Percentiles rank a stretch among this genome's conserved stretches.
These are phyloP conservation scores for Apophysomyces elegans DNA, from an alignment of 371 early-diverging fungal species.

Conservation along the genomic window DNA sequence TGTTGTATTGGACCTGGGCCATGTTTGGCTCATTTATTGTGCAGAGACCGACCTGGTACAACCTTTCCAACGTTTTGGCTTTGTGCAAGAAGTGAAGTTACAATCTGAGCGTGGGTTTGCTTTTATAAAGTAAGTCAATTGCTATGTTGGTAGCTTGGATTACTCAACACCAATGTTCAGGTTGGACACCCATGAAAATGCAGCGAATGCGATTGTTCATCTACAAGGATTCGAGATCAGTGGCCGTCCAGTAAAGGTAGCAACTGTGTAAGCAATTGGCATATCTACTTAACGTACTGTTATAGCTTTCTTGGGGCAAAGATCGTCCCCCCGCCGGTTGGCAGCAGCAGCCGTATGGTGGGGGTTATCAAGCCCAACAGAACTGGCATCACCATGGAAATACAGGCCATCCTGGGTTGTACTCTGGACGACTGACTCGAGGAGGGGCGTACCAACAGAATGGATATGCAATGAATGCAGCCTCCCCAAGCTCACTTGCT, in stretches of 20 bases:
- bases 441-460: conserved; percentile 12
- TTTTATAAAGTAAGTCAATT: conserved; percentile 71
- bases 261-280: background rate
- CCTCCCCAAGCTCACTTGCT: conserved; percentile 24
- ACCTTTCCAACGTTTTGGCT: conserved; percentile 79
- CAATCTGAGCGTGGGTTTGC: conserved; percentile 92
- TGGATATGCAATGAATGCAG: conserved; percentile 16
- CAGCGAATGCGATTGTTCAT: conserved; percentile 80
- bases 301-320: conserved; percentile 89
- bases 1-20: conserved; percentile 16
- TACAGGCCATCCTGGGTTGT: conserved; percentile 19
- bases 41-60: conserved; percentile 74
- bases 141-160: background rate
- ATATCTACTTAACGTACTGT: background rate
- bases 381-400: conserved; percentile 19
- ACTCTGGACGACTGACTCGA: conserved; percentile 21
- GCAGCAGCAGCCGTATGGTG: conserved; percentile 19
- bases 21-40: conserved; percentile 6
- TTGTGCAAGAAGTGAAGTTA: conserved; percentile 76
- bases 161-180: conserved; percentile 28
- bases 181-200: conserved; percentile 86
- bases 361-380: conserved; percentile 13
- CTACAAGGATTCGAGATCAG: conserved; percentile 70
- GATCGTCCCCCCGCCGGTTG: conserved; percentile 62
- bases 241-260: conserved; percentile 76